These are phyloP conservation scores for Pichia gijzeniarum DNA, from an alignment of 805 yeast genomes.

Conservation along the genomic window DNA sequence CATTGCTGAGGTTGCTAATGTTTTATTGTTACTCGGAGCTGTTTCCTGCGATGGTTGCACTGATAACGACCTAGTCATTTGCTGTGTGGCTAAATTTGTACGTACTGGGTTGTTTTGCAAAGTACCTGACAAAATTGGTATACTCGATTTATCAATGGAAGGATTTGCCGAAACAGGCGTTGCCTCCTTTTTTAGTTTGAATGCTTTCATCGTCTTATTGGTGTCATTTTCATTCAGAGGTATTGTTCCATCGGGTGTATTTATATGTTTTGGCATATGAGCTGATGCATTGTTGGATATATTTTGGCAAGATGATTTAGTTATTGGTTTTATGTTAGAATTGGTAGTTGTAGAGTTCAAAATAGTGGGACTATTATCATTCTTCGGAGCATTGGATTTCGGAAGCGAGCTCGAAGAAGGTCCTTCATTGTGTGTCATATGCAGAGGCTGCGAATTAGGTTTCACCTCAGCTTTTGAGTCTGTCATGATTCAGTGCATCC, in stretches of 20 bases:
- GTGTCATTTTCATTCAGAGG: background rate
- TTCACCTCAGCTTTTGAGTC: too few relatives aligned
- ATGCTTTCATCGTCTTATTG: background rate
- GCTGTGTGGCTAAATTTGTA: background rate
- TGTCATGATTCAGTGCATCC: too few relatives aligned
- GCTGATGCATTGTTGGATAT: background rate
- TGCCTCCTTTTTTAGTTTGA: background rate
- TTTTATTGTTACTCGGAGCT: background rate
- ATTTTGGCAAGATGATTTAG: background rate
- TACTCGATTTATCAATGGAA: too few relatives aligned
- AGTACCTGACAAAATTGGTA: background rate
- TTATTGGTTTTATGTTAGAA: background rate
- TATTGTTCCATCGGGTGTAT: conserved; percentile 9
- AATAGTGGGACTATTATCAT: background rate
- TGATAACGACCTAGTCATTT: background rate
- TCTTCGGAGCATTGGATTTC: background rate
- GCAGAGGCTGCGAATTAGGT: too few relatives aligned
- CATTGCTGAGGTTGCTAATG: background rate
- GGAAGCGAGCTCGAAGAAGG: too few relatives aligned
- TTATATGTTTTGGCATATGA: conserved; percentile 5
- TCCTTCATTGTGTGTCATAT: too few relatives aligned
- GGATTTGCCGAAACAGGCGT: too few relatives aligned
- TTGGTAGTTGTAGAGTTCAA: background rate
- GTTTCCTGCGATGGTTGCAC: background rate
- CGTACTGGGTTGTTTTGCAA: background rate